Conservation (phyloP, 2,329 filamentous ascomycete species). For the Sporothrix curviconia region DNA sequence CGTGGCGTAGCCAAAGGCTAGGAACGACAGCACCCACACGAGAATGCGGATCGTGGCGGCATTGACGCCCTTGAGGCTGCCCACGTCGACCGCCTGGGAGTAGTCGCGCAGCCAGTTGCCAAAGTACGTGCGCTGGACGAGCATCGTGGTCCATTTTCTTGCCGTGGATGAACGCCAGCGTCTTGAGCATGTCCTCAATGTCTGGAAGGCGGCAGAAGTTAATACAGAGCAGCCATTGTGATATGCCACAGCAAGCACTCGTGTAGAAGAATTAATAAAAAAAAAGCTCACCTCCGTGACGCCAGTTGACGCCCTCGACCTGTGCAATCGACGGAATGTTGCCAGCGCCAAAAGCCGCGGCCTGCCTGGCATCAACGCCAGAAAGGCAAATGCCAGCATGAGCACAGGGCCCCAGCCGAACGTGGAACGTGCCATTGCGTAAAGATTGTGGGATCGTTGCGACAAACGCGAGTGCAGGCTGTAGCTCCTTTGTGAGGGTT, state of each 20-base stretch:
- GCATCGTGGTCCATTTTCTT: slow-evolving; percentile 80
- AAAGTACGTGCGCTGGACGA: slow-evolving; percentile 74
- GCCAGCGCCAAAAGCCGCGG: slow-evolving; percentile 59
- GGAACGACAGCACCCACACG: slow-evolving; percentile 73
- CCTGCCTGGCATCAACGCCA: slow-evolving; percentile 53
- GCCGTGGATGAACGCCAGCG: slow-evolving; percentile 66
- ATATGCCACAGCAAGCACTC: too few species aligned
- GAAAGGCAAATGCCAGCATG: slow-evolving; percentile 45
- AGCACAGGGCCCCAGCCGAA: slow-evolving; percentile 45
- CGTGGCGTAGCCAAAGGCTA: slow-evolving; percentile 79
- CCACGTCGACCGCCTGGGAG: slow-evolving; percentile 75
- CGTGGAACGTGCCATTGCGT: slow-evolving; percentile 41
- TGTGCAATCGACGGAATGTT: slow-evolving; percentile 63
- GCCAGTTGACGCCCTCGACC: slow-evolving; percentile 63
- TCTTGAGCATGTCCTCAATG: slow-evolving; percentile 76
- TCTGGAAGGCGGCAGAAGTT: slow-evolving; percentile 46
- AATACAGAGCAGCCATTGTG: neutral
- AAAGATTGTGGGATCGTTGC: neutral
- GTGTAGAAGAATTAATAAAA: too few species aligned
- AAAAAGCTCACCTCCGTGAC: slow-evolving; percentile 65
- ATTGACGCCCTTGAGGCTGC: slow-evolving; percentile 70
- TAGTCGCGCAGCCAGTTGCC: slow-evolving; percentile 85
- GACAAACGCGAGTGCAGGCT: too few species aligned
- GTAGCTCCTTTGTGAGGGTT: too few species aligned
- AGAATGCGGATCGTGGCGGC: slow-evolving; percentile 72